These are phyloP conservation scores for Synchytrium microbalum DNA, from an alignment of 371 early-diverging fungal genomes.

Conservation along the genomic window DNA sequence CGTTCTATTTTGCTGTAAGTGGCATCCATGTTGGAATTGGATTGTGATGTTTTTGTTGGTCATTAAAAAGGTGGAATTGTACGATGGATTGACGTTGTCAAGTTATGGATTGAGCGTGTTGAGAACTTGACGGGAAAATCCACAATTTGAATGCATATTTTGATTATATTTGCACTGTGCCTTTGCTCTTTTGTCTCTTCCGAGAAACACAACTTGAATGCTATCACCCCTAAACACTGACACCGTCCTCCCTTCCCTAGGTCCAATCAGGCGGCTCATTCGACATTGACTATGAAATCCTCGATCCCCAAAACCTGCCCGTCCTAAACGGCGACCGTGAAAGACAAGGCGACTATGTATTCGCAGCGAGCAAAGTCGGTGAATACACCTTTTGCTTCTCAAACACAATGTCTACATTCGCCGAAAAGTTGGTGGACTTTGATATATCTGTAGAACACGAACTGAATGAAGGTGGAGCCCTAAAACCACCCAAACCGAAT, in stretches of 20 bases:
- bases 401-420: conserved; percentile 81
- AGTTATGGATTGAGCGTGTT: too few species aligned
- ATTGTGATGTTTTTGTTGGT: neutral
- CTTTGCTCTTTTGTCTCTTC: neutral
- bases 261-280: conserved; percentile 87
- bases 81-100: too few species aligned
- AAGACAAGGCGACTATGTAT: conserved; percentile 86
- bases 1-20: conserved; percentile 94
- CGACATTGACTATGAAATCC: conserved; percentile 82
- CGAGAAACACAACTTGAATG: neutral
- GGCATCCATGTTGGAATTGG: neutral
- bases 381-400: conserved; percentile 91
- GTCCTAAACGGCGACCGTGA: conserved; percentile 67
- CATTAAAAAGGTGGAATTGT: too few species aligned
- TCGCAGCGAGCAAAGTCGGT: conserved; percentile 69
- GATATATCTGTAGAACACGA: conserved; percentile 84
- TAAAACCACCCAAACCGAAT: conserved; percentile 6
- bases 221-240: neutral
- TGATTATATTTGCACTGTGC: neutral
- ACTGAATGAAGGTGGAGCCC: conserved; percentile 10
- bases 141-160: neutral
- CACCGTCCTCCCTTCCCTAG: conserved; percentile 31
- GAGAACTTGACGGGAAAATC: too few species aligned
- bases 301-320: conserved; percentile 50
- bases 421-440: conserved; percentile 73